Conservation (phyloP, 2,329 filamentous ascomycete genomes). For the Microsporum canis region DNA sequence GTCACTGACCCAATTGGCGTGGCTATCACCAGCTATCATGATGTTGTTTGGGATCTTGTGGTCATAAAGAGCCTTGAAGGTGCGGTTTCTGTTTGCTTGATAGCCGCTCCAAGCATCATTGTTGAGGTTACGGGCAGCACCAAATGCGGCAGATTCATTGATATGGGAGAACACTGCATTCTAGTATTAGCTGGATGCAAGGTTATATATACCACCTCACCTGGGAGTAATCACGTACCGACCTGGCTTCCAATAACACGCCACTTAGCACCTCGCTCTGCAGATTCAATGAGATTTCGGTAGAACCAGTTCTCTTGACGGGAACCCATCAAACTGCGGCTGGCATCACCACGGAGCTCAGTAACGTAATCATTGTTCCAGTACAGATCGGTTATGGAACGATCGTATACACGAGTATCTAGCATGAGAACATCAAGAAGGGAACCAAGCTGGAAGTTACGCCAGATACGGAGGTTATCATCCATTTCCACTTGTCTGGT, state of each 20-base stretch:
- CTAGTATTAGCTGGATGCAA: not conserved
- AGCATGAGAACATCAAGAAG: slow-evolving; percentile 58
- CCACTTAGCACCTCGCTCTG: slow-evolving; percentile 55
- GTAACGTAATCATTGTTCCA: slow-evolving; percentile 54
- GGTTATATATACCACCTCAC: too few species aligned
- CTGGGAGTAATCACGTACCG: not conserved
- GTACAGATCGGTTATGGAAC: slow-evolving; percentile 48
- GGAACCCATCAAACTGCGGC: slow-evolving; percentile 58
- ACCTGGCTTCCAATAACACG: slow-evolving; percentile 47
- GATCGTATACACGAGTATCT: slow-evolving; percentile 58
- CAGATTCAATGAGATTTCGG: slow-evolving; percentile 45
- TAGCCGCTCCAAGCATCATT: slow-evolving; percentile 58
- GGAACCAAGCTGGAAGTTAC: slow-evolving; percentile 53
- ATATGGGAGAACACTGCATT: slow-evolving; percentile 19
- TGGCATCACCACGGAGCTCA: slow-evolving; percentile 53
- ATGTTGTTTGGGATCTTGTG: slow-evolving; percentile 63
- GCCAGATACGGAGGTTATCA: slow-evolving; percentile 58
- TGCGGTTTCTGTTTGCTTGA: slow-evolving; percentile 58
- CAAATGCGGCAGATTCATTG: slow-evolving; percentile 18
- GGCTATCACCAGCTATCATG: slow-evolving; percentile 59
- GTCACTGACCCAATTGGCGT: slow-evolving; percentile 54
- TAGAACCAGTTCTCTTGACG: slow-evolving; percentile 69
- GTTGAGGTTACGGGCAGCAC: slow-evolving; percentile 34
- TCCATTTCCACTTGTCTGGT: slow-evolving; percentile 51
- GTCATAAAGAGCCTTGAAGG: slow-evolving; percentile 53